Conservation (phyloP, 1,139 yeast genomes). For the Diutina scorzettiae region DNA sequence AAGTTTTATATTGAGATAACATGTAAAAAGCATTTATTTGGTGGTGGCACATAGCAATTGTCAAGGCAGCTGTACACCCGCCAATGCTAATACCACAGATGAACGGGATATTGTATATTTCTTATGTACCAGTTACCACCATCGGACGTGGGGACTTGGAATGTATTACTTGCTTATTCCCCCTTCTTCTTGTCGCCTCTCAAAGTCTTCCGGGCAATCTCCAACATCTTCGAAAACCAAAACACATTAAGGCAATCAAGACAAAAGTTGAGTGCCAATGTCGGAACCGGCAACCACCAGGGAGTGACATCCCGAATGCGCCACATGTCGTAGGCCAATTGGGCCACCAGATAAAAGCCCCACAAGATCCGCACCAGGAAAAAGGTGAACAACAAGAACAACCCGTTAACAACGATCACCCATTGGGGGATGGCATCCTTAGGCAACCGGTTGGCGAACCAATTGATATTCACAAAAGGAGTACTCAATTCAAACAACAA, state of each 20-base stretch:
- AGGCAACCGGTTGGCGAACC: slow-evolving; percentile 77
- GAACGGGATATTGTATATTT: too few relatives aligned
- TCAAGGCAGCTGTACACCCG: too few relatives aligned
- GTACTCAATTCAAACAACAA: slow-evolving; percentile 83
- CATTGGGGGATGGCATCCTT: slow-evolving; percentile 39
- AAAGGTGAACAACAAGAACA: slow-evolving; percentile 54
- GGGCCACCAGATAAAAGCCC: slow-evolving; percentile 69
- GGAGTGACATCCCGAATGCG: slow-evolving; percentile 15
- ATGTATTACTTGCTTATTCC: background rate
- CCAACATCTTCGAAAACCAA: slow-evolving; percentile 79
- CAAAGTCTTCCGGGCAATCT: slow-evolving; percentile 46
- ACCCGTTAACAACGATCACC: slow-evolving; percentile 55
- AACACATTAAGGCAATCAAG: slow-evolving; percentile 59
- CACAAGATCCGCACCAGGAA: slow-evolving; percentile 71
- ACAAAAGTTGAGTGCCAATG: slow-evolving; percentile 49
- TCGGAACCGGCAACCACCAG: slow-evolving; percentile 22
- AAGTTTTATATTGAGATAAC: too few relatives aligned
- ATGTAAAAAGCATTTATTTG: too few relatives aligned
- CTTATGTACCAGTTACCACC: too few relatives aligned
- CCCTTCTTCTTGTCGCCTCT: slow-evolving; percentile 6
- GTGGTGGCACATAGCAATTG: too few relatives aligned
- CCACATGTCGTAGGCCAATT: slow-evolving; percentile 43
- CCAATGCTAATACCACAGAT: too few relatives aligned
- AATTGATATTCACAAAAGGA: slow-evolving; percentile 83
- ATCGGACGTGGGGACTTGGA: too few relatives aligned